These are phyloP conservation scores for Vigna hirtella DNA, from an alignment of 306 rosid genomes.

Conservation along the genomic window DNA sequence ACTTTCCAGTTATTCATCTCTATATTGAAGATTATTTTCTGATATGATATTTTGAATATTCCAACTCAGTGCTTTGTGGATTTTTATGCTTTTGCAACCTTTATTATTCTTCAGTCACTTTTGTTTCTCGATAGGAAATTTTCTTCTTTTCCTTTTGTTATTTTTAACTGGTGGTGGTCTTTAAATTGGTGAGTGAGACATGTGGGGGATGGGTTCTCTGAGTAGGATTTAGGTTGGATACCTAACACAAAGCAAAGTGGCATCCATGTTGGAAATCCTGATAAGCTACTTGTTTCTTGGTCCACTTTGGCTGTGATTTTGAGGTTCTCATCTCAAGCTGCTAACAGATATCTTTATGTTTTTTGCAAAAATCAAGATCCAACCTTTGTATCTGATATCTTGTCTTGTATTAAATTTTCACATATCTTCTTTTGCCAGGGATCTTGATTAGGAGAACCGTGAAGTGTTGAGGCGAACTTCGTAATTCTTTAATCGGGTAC, in stretches of 20 bases:
- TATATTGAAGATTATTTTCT: conserved; percentile 9
- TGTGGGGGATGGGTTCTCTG: conserved; percentile 45
- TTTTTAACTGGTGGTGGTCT: neutral
- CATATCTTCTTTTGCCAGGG: conserved; percentile 37
- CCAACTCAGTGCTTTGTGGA: conserved; percentile 42
- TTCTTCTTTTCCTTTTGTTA: neutral
- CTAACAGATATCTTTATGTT: conserved; percentile 18
- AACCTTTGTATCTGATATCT: conserved; percentile 36
- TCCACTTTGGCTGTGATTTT: conserved; percentile 35
- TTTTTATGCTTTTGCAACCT: conserved; percentile 35
- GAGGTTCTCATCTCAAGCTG: conserved; percentile 40
- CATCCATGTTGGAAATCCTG: conserved; percentile 40
- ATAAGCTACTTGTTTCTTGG: conserved; percentile 42
- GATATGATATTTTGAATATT: conserved; percentile 26
- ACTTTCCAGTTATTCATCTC: conserved; percentile 29
- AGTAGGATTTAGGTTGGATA: conserved; percentile 41
- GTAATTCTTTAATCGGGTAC: conserved; percentile 19
- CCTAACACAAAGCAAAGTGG: conserved; percentile 41
- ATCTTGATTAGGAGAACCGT: conserved; percentile 36
- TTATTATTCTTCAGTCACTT: conserved; percentile 39
- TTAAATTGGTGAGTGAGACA: conserved; percentile 45
- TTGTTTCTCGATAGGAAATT: conserved; percentile 37
- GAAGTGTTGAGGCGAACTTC: conserved; percentile 30
- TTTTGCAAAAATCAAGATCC: conserved; percentile 41
- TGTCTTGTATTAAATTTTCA: conserved; percentile 38